Evolutionary conservation across 176 grass and related monocot species (phyloP).

Genomic region (Elymus sibiricus): DNA sequence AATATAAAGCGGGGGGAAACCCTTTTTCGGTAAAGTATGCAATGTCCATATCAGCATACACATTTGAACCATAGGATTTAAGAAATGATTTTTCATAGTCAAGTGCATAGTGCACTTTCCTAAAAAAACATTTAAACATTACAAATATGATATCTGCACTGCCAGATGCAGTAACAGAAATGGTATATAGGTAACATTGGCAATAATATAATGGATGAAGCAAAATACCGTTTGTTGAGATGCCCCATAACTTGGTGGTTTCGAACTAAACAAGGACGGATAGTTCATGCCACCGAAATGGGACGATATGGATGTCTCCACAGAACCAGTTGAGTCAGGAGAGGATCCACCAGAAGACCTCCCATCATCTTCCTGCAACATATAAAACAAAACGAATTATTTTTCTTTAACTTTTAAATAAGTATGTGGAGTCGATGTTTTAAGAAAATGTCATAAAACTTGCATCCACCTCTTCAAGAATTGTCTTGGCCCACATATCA

Average conservation of each 20-base stretch:
- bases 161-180: neutral
- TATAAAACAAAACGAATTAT: constrained; percentile 1
- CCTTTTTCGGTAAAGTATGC: neutral
- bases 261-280: constrained; percentile 94
- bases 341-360: constrained; percentile 90
- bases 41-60: neutral
- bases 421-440: constrained; percentile 18
- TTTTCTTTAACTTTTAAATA: constrained; percentile 2
- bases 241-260: constrained; percentile 67
- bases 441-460: constrained; percentile 25
- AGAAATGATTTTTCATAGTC: neutral
- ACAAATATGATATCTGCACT: neutral
- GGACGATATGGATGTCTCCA: constrained; percentile 98
- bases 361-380: constrained; percentile 92
- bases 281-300: constrained; percentile 98
- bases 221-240: constrained; percentile 71
- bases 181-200: neutral
- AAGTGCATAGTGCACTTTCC: neutral
- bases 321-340: constrained; percentile 90
- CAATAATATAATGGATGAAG: neutral
- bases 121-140: neutral
- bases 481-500: constrained; percentile 99
- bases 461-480: constrained; percentile 93
- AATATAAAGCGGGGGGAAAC: too few relatives aligned
- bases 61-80: neutral